These are phyloP conservation scores for Blepharisma undulans DNA, from an alignment of 169 alveolate genomes.

Conservation along the genomic window DNA sequence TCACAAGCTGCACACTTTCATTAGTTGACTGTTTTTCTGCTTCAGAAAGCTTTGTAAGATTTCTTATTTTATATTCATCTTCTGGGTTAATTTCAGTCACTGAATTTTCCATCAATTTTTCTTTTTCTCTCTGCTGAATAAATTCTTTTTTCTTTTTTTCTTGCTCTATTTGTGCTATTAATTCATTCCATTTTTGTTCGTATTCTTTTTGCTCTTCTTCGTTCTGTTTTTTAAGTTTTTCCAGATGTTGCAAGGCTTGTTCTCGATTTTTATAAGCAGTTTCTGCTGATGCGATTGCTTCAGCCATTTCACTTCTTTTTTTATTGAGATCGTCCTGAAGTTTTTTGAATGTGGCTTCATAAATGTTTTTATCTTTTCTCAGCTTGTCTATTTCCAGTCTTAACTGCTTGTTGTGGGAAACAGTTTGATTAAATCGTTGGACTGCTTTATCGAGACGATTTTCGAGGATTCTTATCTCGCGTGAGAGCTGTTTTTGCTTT, in stretches of 20 bases:
- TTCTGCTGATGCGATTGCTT: constrained; percentile 70
- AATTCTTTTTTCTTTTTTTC: constrained; percentile 64
- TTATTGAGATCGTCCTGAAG: constrained; percentile 71
- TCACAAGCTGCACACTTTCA: constrained; percentile 61
- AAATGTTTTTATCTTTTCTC: constrained; percentile 73
- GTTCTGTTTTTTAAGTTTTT: constrained; percentile 73
- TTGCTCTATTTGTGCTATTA: constrained; percentile 53
- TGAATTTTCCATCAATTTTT: constrained; percentile 57
- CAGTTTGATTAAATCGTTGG: constrained; percentile 73
- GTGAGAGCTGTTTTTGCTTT: constrained; percentile 54
- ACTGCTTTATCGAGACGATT: constrained; percentile 78
- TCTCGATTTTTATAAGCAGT: constrained; percentile 73
- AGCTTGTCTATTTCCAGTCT: constrained; percentile 77
- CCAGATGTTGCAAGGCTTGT: constrained; percentile 63
- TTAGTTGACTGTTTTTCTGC: constrained; percentile 64
- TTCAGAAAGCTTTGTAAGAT: constrained; percentile 60
- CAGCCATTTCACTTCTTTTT: constrained; percentile 70
- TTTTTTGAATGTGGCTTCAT: constrained; percentile 73
- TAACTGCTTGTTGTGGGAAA: constrained; percentile 75
- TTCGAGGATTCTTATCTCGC: constrained; percentile 66
- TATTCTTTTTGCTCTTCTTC: constrained; percentile 73
- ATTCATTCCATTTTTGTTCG: constrained; percentile 55
- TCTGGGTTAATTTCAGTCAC: constrained; percentile 52
- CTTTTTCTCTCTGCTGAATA: constrained; percentile 66
- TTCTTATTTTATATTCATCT: constrained; percentile 53